These are phyloP conservation scores for slime mould (Dictyostelium discoideum) DNA, from an alignment of 78 protist species.

Conservation along the genomic window dicty_2.7 NC_007088.5:2216501-2217000, in stretches of 20 bases:
- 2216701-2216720: too few species aligned
- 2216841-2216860: conserved; percentile 76
- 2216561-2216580: neutral
- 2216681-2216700: too few species aligned
- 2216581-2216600: neutral
- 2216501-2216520: too few species aligned
- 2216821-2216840: conserved; percentile 59
- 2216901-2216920: conserved; percentile 98
- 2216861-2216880: conserved; percentile 93
- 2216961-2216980: conserved; percentile 99
- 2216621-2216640: too few species aligned
- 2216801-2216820: neutral
- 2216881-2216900: conserved; percentile 99
- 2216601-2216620: neutral
- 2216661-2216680: too few species aligned
- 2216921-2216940: conserved; percentile 82
- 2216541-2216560: neutral
- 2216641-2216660: too few species aligned
- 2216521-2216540: too few species aligned
- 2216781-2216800: neutral
- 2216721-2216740: neutral
- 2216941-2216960: conserved; percentile 99
- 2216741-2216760: too few species aligned
- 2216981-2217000: conserved; percentile 98
- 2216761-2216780: too few species aligned